A percentile compares a stretch with the other conserved stretches of the same genome.
Conservation (phyloP, 2,329 filamentous ascomycete species). For the Zasmidium angulare region DNA sequence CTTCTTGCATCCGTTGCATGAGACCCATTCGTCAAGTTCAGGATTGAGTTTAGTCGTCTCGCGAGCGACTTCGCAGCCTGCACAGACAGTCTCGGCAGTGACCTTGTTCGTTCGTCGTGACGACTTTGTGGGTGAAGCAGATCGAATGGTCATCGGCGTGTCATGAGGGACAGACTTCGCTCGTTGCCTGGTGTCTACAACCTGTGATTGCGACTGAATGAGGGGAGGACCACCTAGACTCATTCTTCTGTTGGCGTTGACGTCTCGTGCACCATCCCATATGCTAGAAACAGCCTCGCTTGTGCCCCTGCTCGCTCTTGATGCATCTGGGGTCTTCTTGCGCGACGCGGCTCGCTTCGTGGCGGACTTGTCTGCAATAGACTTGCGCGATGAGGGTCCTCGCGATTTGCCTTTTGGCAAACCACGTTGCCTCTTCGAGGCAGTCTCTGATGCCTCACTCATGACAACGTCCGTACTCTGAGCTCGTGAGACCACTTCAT, state of each 20-base stretch:
- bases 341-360: constrained; percentile 28
- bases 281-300: constrained; percentile 3
- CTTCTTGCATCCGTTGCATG: constrained; percentile 66
- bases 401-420: constrained; percentile 50
- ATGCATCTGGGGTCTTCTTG: constrained; percentile 37
- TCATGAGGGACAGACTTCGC: constrained; percentile 31
- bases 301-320: constrained; percentile 32
- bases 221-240: constrained; percentile 23
- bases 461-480: constrained; percentile 27
- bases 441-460: constrained; percentile 24
- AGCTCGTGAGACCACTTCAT: constrained; percentile 30
- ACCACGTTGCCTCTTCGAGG: constrained; percentile 34
- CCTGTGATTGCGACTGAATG: not conserved
- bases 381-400: constrained; percentile 37
- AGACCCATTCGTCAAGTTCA: constrained; percentile 64
- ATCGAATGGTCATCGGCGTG: constrained; percentile 28
- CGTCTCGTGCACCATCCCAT: constrained; percentile 11
- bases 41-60: constrained; percentile 47
- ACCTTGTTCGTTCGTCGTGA: constrained; percentile 23
- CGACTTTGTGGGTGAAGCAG: constrained; percentile 28
- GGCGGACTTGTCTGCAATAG: constrained; percentile 37
- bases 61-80: constrained; percentile 57
- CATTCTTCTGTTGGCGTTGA: constrained; percentile 24
- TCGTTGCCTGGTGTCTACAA: constrained; percentile 4
- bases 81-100: constrained; percentile 51